Conservation (phyloP, 2,329 filamentous ascomycete species). For the Hirsutella minnesotensis region DNA sequence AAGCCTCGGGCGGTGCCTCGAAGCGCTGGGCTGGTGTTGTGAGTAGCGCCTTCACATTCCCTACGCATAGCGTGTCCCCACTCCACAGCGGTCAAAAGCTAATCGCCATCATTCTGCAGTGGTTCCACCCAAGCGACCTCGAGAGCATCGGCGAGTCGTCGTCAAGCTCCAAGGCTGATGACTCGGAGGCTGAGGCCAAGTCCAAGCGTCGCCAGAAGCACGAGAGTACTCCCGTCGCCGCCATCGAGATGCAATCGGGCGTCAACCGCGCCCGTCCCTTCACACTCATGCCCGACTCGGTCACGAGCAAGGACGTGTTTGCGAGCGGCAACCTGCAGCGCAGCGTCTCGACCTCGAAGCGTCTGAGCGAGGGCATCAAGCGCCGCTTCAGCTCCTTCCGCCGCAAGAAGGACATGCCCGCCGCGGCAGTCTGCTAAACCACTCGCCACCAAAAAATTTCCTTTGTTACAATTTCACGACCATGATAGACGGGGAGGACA, state of each 20-base stretch:
- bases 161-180: slow-evolving; percentile 55
- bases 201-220: slow-evolving; percentile 32
- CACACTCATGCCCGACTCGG: slow-evolving; percentile 23
- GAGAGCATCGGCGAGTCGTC: slow-evolving; percentile 76
- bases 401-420: slow-evolving; percentile 23
- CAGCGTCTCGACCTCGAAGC: slow-evolving; percentile 30
- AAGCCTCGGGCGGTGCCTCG: slow-evolving; percentile 61
- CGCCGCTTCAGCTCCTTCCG: slow-evolving; percentile 41
- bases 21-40: slow-evolving; percentile 65
- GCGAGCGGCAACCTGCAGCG: slow-evolving; percentile 18
- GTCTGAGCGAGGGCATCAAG: slow-evolving; percentile 39
- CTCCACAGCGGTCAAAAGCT: too few species aligned
- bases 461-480: neutral
- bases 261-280: slow-evolving; percentile 29
- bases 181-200: slow-evolving; percentile 34
- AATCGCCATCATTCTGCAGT: slow-evolving; percentile 20
- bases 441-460: too few species aligned
- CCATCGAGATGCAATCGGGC: slow-evolving; percentile 38
- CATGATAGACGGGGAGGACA: too few species aligned
- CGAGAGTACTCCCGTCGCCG: slow-evolving; percentile 15
- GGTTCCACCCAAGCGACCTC: slow-evolving; percentile 64
- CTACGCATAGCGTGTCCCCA: neutral
- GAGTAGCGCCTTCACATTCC: slow-evolving; percentile 23
- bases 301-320: slow-evolving; percentile 9
- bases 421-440: neutral